Base-by-base conservation (phyloP, 2,329 filamentous ascomycete genomes). In the Tolypocladium paradoxum region DNA sequence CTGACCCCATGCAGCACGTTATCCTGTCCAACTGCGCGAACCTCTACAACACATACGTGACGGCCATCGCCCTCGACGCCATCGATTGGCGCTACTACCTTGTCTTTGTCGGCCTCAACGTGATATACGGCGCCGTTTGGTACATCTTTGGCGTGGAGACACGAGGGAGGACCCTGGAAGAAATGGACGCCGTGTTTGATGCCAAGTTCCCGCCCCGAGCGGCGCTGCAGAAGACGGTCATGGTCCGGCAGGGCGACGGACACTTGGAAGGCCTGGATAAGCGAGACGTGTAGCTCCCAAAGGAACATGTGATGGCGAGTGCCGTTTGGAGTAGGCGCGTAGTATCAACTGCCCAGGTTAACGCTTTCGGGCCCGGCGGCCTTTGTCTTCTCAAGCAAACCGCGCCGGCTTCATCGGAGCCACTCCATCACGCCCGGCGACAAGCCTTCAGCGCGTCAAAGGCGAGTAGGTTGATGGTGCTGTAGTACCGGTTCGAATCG, bases 141-240 rank as follows among this genome's bases (percentile, higher is more conserved):
- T 66, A 59, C 46, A n/a, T 63, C 7, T 54, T 66, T 37, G 64
- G 63, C 29, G 63, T 66, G 12, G 64, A 66, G 51, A 66, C 64
- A 1, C 58, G 63, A 6, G 64, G 64, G 1, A 58, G 64, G 22
- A 66, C 72, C 49, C 66, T 76, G 27, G 73, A 76, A 55, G 73
- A 76, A 57, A 59, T 76, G 56, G 69, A 74, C 35, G 65, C 64
- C 4, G 74, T 76, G 40, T 70, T 70, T 52, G 58, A 66, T 31
- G 64, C 68, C 7, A 67, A 63, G 48, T 68, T 62, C 52, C 68
- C 68, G 24, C 68, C 68, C 27, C 66, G 69, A 47, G 68, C 68
- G 6, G 70, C 70, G 33, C 56, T 73, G 46, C 60, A 65, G 54
- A 68, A 64, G 54, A 61, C 63, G 9, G 53, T 61, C 43, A 60